These are phyloP conservation scores for Canna indica DNA, from an alignment of 176 grass and related monocot genomes.

Conservation along the genomic window DNA sequence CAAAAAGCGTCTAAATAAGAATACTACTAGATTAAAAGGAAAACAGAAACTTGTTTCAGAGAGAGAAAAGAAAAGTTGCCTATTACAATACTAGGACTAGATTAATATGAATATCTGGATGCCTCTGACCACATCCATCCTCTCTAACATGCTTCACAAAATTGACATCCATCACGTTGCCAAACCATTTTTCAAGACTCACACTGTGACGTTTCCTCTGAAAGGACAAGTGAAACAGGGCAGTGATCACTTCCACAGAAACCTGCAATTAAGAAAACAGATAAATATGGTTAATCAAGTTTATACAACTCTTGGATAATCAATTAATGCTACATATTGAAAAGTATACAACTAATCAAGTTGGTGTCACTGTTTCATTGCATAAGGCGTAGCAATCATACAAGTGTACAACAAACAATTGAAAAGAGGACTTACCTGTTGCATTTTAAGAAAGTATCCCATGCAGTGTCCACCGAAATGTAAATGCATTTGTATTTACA, in stretches of 20 bases:
- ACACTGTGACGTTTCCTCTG: constrained; percentile 18
- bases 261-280: constrained; percentile 14
- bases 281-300: neutral
- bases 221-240: constrained; percentile 40
- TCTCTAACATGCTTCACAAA: neutral
- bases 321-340: neutral
- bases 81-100: no score
- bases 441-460: no score
- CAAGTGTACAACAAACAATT: neutral
- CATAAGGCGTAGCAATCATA: neutral
- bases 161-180: neutral
- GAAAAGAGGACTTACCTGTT: no score
- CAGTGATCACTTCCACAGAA: constrained; percentile 51
- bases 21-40: no score
- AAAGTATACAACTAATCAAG: neutral
- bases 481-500: no score
- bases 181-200: neutral
- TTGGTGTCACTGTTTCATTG: no score
- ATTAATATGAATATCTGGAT: neutral
- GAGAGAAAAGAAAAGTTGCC: no score
- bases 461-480: no score
- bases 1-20: no score
- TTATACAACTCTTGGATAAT: neutral
- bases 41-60: no score
- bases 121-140: neutral